Base-by-base conservation (phyloP, 306 rosid genomes). In the Geum urbanum region DNA sequence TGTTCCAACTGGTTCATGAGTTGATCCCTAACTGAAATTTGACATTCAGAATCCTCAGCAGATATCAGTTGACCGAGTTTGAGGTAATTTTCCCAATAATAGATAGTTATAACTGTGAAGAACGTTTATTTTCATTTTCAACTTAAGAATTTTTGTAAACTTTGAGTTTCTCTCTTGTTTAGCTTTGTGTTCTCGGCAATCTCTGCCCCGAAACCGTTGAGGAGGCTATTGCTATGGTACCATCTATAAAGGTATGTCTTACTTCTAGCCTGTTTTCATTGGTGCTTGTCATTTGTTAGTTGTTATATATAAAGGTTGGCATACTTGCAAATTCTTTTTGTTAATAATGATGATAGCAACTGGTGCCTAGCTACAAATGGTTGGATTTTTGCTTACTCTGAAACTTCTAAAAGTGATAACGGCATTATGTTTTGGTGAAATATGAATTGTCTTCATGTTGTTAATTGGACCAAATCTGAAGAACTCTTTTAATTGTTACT, bases 171-270 rank as follows among this genome's bases (percentile, higher is more conserved):
- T 71, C 60, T 62, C 54, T 62, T 50, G 65, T 84, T 85, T 86
- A 94, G 98, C 84, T 94, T 35, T 94, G 97, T 78, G 98, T 94
- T 69, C 98, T 94, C 70, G 98, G 98, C 43, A 94, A 94, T 85
- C 97, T 94, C 72, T 94, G 98, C 76, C 98, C 98, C 5, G 98
- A 94, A 85, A 94, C 98, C 63, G 98, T 94, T 72, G 98, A 94
- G 86, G 98, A 94, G 88, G 98, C 98, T 61, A 94, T 84, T 78
- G 97, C 98, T 56, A 90, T 94, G 96, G 97, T 94, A 46, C 98
- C 98, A 18, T 90, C 91, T 70, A 90, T 92, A 74, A 92, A 86
- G 96, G 98, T 92, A 78, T 60, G 22, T 14, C 40, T n/a, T 32
- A 48, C 10, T 22, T 5, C 10, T 13, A 9, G 20, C 14, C 44